A percentile compares a stretch with the other conserved stretches of the same genome.
These are phyloP conservation scores for Tricholoma furcatifolium DNA, from an alignment of 768 basidiomycete species.

Conservation along the genomic window DNA sequence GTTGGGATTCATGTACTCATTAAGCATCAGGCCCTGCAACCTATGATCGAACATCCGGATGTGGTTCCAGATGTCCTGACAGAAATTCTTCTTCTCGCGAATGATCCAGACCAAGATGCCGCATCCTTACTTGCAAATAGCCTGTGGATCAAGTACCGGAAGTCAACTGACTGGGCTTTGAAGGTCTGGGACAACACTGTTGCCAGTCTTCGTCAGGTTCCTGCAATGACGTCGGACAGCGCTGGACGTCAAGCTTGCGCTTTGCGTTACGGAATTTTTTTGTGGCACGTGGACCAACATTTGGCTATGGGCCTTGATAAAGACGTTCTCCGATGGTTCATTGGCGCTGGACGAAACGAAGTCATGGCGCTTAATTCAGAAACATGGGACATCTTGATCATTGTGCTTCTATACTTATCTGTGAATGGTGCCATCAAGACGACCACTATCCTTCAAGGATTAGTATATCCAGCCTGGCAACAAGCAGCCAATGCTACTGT, in stretches of 20 bases:
- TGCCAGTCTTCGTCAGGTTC: constrained; percentile 69
- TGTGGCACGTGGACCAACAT: constrained; percentile 74
- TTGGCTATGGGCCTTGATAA: constrained; percentile 71
- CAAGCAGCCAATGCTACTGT: constrained; percentile 42
- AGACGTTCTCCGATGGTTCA: constrained; percentile 71
- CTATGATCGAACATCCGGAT: constrained; percentile 36
- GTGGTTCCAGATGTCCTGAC: constrained; percentile 49
- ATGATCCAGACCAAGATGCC: constrained; percentile 56
- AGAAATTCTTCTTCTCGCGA: constrained; percentile 67
- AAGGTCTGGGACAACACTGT: constrained; percentile 85
- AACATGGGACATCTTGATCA: constrained; percentile 65
- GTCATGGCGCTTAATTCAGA: constrained; percentile 56
- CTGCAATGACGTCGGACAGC: constrained; percentile 49
- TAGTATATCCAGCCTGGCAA: constrained; percentile 81
- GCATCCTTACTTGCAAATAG: constrained; percentile 71
- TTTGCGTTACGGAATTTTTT: constrained; percentile 65
- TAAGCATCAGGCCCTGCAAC: constrained; percentile 44
- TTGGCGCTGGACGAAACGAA: constrained; percentile 64
- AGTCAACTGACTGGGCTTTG: constrained; percentile 72
- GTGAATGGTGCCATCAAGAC: constrained; percentile 68
- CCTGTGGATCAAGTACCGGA: constrained; percentile 82
- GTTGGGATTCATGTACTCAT: neutral
- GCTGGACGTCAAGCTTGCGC: constrained; percentile 51
- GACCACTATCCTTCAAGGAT: constrained; percentile 68
- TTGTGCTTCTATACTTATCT: constrained; percentile 62